phyloP scores from a whole-genome alignment of 2,329 filamentous ascomycete species.

The Sordariomycetes sp. region DNA sequence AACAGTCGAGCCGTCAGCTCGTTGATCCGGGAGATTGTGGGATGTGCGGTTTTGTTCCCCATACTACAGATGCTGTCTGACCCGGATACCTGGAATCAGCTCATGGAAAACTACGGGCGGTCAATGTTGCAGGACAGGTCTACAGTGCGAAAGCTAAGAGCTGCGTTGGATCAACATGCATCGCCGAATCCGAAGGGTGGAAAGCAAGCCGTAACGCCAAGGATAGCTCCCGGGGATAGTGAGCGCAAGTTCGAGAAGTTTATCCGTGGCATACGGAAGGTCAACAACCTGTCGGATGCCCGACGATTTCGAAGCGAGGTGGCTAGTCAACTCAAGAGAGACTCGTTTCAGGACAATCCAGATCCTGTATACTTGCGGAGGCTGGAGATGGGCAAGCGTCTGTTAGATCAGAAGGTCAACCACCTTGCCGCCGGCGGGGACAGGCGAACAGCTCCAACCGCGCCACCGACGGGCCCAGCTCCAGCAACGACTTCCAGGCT shows the following conservation, averaged over 20 bases:
- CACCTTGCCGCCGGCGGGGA: constrained; percentile 64
- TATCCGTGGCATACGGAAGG: constrained; percentile 78
- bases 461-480: constrained; percentile 11
- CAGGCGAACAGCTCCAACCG: constrained; percentile 21
- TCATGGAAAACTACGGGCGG: constrained; percentile 83
- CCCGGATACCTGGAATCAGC: constrained; percentile 94
- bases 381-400: constrained; percentile 81
- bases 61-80: constrained; percentile 74
- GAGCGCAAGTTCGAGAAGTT: constrained; percentile 94
- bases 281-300: constrained; percentile 87
- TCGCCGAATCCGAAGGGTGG: constrained; percentile 63
- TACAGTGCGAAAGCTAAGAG: constrained; percentile 83
- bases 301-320: constrained; percentile 87
- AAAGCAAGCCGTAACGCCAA: constrained; percentile 60
- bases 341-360: constrained; percentile 67
- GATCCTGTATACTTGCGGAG: constrained; percentile 82
- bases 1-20: constrained; percentile 73
- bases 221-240: constrained; percentile 71
- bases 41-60: constrained; percentile 82
- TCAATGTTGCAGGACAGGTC: constrained; percentile 90
- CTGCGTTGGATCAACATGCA: constrained; percentile 88
- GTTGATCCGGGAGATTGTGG: constrained; percentile 80
- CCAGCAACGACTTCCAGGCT: constrained; percentile 31
- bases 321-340: constrained; percentile 81
- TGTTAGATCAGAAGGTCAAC: constrained; percentile 83